Base-by-base conservation (phyloP, 2,329 filamentous ascomycete species). In the Phialophora verrucosa region DNA sequence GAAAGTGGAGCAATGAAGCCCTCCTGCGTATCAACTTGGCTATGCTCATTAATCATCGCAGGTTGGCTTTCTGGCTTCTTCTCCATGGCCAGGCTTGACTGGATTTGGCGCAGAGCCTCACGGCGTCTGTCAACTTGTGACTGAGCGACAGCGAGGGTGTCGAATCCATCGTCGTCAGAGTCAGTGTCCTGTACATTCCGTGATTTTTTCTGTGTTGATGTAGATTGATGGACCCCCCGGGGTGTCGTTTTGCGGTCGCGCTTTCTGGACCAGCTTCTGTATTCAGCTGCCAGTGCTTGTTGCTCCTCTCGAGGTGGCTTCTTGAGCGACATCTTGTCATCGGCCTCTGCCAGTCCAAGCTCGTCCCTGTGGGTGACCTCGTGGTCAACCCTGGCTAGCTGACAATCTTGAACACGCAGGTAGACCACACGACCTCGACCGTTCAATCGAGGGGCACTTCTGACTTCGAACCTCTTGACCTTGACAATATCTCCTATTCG, bases 331-430 rank as follows among this genome's bases (percentile, higher is more conserved):
- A 56, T 57, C 3, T 60, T 32, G 20, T 63, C 32, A 20, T 63
- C 35, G n/a, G 54, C 66, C 38, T 64, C 56, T 38, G 67, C 62
- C 23, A 59, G 49, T 47, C 64, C 56, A 11, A 44, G 8, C 17
- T 17, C 47, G 27, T 61, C 49, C 7, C 27, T 17, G 8, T 32
- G 25, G 20, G 44, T 32, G 53, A 32, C 20, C 14, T 44, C 42
- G 25, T 62, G n/a, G 14, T 65, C 55, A 49, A 53, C 49, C 29
- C 31, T 65, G 27, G 70, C 44, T 51, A 63, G 68, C 47, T 63
- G 65, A 54, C 72, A 75, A 25, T 70, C 68, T 17, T 69, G 66
- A 14, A 76, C 65, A 4, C 73, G 73, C 23, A 76, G 51, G 62
- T 72, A 75, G 10, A 73, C 59, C 27, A 75, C 68, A 23, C 67